Evolutionary conservation across 2,329 filamentous ascomycete species (phyloP).

Genomic region (Phoma sp.): DNA sequence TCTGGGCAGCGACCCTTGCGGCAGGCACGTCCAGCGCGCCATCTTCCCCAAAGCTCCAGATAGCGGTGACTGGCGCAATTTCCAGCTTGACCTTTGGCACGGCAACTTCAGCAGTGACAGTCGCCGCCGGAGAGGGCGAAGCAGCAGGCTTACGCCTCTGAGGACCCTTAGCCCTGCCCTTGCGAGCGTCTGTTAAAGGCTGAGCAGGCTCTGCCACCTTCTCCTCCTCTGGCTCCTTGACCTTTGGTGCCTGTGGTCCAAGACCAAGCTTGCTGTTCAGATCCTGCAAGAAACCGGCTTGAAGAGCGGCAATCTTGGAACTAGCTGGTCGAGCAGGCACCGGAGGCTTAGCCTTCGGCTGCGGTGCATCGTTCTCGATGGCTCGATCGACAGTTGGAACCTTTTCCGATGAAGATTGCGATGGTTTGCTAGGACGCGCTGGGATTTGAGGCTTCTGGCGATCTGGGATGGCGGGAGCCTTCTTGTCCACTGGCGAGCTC

Average conservation of each 20-base stretch:
- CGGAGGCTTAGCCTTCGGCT: conserved; percentile 78
- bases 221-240: conserved; percentile 71
- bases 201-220: conserved; percentile 70
- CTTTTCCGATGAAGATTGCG: conserved; percentile 53
- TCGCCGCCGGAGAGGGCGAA: conserved; percentile 61
- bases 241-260: conserved; percentile 82
- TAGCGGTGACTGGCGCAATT: conserved; percentile 37
- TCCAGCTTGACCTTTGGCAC: conserved; percentile 33
- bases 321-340: conserved; percentile 80
- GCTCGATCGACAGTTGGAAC: conserved; percentile 35
- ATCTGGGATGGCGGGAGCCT: conserved; percentile 61
- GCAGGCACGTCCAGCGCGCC: conserved; percentile 45
- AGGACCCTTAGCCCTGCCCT: conserved; percentile 87
- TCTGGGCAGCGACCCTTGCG: conserved; percentile 37
- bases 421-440: conserved; percentile 62
- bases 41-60: conserved; percentile 48
- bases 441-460: conserved; percentile 71
- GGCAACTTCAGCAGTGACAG: conserved; percentile 49
- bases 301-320: conserved; percentile 87
- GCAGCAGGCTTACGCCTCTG: conserved; percentile 73
- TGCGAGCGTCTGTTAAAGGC: conserved; percentile 87
- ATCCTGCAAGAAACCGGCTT: conserved; percentile 91
- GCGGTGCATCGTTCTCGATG: conserved; percentile 45
- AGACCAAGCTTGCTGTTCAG: conserved; percentile 87
- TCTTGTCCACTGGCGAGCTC: conserved; percentile 60